Conservation (phyloP, 495 filamentous ascomycete species). For the Rostrohypoxylon terebratum region DNA sequence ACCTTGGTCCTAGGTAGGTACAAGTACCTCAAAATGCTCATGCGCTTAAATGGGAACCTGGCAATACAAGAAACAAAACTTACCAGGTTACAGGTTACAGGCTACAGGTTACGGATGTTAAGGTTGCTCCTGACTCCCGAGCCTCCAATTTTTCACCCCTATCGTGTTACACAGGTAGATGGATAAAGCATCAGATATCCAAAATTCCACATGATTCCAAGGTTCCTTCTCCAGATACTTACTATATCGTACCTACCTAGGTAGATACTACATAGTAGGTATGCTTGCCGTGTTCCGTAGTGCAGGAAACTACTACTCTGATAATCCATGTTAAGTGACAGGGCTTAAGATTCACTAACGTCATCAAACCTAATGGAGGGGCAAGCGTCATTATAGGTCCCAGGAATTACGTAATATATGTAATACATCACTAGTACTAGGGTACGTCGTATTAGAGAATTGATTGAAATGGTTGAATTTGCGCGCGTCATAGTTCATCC, state of each 20-base stretch:
- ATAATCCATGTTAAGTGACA: conserved; percentile 2
- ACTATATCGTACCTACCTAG: too few species aligned
- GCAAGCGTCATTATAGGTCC: conserved; percentile 1
- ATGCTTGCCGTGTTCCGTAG: conserved; percentile 24
- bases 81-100: conserved; percentile 13
- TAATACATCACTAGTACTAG: not conserved
- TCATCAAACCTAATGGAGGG: conserved; percentile 12
- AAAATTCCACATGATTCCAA: conserved; percentile 8
- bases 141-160: not conserved
- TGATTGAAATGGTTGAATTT: not conserved
- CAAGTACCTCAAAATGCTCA: not conserved
- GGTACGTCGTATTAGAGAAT: not conserved
- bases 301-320: not conserved
- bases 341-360: not conserved
- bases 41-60: not conserved
- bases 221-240: not conserved
- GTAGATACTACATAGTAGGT: too few species aligned
- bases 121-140: not conserved
- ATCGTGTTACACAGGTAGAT: conserved; percentile 12
- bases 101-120: not conserved
- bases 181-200: conserved; percentile 5
- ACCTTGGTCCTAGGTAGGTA: too few species aligned
- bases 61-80: not conserved
- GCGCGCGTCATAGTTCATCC: conserved; percentile 30
- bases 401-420: not conserved